A percentile compares a stretch with the other conserved stretches of the same genome.
These are phyloP conservation scores for Kuraishia borneana DNA, from an alignment of 805 yeast species.

Conservation along the genomic window DNA sequence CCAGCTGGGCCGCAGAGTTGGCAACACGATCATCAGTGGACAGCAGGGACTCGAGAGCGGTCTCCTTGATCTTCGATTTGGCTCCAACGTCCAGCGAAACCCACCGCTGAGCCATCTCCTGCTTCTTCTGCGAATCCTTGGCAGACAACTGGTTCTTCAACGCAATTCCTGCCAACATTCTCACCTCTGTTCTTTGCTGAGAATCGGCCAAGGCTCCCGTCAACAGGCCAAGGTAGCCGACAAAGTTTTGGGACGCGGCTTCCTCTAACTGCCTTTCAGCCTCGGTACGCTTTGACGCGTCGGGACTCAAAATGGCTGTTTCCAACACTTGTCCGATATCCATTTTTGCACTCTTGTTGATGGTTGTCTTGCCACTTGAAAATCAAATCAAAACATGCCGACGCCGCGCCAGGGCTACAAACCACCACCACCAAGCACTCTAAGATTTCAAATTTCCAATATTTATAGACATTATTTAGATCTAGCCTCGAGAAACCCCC, in stretches of 20 bases:
- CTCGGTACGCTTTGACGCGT: conserved; percentile 53
- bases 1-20: conserved; percentile 81
- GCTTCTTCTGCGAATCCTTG: conserved; percentile 54
- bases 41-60: conserved; percentile 51
- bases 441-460: no score
- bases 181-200: conserved; percentile 58
- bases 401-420: no score
- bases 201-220: conserved; percentile 63
- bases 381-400: no score
- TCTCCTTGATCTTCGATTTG: conserved; percentile 55
- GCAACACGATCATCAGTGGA: conserved; percentile 71
- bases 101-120: conserved; percentile 67
- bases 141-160: conserved; percentile 83
- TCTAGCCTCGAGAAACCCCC: conserved; percentile 88
- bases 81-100: conserved; percentile 39
- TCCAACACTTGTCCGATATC: conserved; percentile 67
- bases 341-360: no score
- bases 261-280: conserved; percentile 71
- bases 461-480: no score
- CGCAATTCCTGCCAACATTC: conserved; percentile 85
- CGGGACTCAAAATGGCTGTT: conserved; percentile 63
- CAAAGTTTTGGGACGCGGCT: conserved; percentile 67
- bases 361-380: no score
- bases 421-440: no score
- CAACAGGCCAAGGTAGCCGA: conserved; percentile 58